These are phyloP conservation scores for Cicer chorassanicum DNA, from an alignment of 306 rosid species.

Conservation along the genomic window DNA sequence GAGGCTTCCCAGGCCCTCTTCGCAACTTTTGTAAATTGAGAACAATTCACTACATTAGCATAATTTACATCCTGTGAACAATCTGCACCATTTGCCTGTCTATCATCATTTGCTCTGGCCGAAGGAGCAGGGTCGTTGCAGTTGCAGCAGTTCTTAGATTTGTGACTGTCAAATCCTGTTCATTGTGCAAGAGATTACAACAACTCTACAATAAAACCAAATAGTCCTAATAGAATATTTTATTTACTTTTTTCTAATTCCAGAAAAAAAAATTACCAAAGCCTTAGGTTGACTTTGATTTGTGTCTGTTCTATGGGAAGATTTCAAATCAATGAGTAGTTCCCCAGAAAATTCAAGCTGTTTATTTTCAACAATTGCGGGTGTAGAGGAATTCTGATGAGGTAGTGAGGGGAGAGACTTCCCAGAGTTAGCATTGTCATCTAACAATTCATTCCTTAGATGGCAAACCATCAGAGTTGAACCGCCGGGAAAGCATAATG, in stretches of 20 bases:
- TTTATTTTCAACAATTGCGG: constrained; percentile 45
- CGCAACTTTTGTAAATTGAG: constrained; percentile 56
- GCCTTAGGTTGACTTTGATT: constrained; percentile 46
- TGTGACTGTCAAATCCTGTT: constrained; percentile 50
- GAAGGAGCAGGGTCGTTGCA: constrained; percentile 46
- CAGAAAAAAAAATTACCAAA: constrained; percentile 34
- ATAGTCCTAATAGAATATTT: constrained; percentile 27
- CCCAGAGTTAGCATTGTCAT: constrained; percentile 47
- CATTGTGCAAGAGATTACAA: constrained; percentile 8
- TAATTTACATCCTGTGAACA: constrained; percentile 47
- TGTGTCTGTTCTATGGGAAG: constrained; percentile 27
- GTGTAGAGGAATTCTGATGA: constrained; percentile 48
- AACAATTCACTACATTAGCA: constrained; percentile 48
- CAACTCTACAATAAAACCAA: constrained; percentile 22
- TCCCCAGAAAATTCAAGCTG: constrained; percentile 42
- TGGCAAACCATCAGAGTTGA: constrained; percentile 87
- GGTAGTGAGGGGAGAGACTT: constrained; percentile 53
- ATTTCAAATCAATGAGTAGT: constrained; percentile 44
- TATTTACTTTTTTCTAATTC: neutral
- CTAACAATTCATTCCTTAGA: constrained; percentile 57
- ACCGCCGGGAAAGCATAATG: constrained; percentile 90
- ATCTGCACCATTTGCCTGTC: constrained; percentile 40
- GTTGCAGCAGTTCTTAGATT: constrained; percentile 34
- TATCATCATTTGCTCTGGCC: constrained; percentile 42
- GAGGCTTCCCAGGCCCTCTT: constrained; percentile 90